Evolutionary conservation across 2,329 filamentous ascomycete genomes (phyloP), one percentile per base, ranked within the genome.

Genomic region (Aspergillus amoenus): DNA sequence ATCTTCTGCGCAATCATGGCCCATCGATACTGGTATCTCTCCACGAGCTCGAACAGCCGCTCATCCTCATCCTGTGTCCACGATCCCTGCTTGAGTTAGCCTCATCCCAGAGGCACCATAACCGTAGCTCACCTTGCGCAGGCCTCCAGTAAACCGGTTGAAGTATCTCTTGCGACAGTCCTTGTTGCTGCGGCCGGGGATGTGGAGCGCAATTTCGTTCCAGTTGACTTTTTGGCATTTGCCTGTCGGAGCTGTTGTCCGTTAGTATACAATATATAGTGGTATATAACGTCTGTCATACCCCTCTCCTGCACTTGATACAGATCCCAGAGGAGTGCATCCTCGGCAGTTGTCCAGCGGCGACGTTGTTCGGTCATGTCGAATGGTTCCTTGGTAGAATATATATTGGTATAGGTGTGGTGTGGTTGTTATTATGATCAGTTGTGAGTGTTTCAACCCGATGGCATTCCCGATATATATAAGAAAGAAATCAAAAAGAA

Each of bases 181-280:
- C 40, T 59, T 59, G 18, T 59, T 59, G 30, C 52, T 59, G 2
- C 57, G 57, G n/a, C 57, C 57, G 27, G 57, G 57, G 11, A 59
- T 56, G n/a, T 59, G 42, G n/a, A 24, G 47, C 9, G 57, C 57
- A 32, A 59, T 59, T 32, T 55, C 57, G 37, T 59, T 59, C 57
- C 57, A 59, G 52, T 59, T 56, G 48, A 59, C 44, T 12, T 58
- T 58, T 9, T 52, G 56, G 37, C 37, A 58, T 42, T 58, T 58
- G 7, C 56, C 56, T 4, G 56, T 58, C 13, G 56, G 56, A 3
- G 44, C 56, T 56, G 22, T n/a, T 17, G 9, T 17, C 5, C 17
- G 12, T 34, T n/a, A 37, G n/a, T 17, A n/a, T 17, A n/a, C 5
- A 3, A 9, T 44, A 4, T 30, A 30, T 30, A 13, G n/a, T 30